Base-by-base conservation (phyloP, 2,329 filamentous ascomycete species). In the Cladosporium sp. region DNA sequence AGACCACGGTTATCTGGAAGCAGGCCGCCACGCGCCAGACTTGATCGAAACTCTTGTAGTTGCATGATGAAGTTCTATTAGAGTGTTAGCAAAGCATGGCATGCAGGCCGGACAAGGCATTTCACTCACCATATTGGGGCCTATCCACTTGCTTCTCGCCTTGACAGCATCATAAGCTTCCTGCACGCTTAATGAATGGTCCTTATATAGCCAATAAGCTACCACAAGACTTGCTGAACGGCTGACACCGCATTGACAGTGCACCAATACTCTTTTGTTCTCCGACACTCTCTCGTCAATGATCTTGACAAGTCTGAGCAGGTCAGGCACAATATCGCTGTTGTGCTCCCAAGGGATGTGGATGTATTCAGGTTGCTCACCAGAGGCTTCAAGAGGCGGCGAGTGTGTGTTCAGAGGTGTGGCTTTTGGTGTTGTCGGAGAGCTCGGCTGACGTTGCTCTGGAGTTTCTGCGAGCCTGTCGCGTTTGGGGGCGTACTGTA, bases 281-380 rank as follows among this genome's bases (percentile, higher is more conserved):
- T 85, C 78, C 56, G 78, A 80, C 0, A 85, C 84, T 53, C 83
- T 79, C 33, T 82, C 78, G 55, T 92, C 86, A 53, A 94, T 90
- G 4, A 78, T 78, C 64, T 88, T 84, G 60, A 88, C 90, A 12
- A 94, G 74, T 40, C 74, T 75, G 74, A 88, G 82, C 16, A 93
- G 71, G 64, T 93, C 88, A 4, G 82, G 80, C 1, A 87, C 82
- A 57, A 94, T 92, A 53, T 93, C 86, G 0, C 87, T 92, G 68
- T 92, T 91, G 70, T 93, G 88, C 54, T 93, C 88, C 88, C 88
- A 93, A 1, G 82, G 85, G 60, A 93, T 84, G 64, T 94, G 88
- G 13, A 93, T 87, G 60, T 94, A 94, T 65, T 94, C 88, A 1
- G 88, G 88, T 39, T 79, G 70, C 19, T 66, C 61, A 73, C 77